These are phyloP conservation scores for Zalaria obscura DNA, from an alignment of 2,329 filamentous ascomycete species.

Conservation along the genomic window DNA sequence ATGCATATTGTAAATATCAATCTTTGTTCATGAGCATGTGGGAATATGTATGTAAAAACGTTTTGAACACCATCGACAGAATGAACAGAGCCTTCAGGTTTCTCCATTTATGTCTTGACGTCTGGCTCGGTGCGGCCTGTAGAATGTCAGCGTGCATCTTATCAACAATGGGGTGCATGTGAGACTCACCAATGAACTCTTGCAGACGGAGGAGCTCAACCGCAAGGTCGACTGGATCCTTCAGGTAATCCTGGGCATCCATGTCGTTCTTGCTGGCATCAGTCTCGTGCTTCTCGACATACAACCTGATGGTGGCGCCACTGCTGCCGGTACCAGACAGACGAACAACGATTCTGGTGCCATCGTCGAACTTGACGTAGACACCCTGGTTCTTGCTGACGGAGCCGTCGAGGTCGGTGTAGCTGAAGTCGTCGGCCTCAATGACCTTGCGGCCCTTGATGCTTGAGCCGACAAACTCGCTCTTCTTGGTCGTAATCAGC, in stretches of 20 bases:
- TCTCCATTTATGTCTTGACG: conserved; percentile 66
- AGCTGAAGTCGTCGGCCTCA: conserved; percentile 91
- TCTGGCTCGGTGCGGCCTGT: conserved; percentile 70
- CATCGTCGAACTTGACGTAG: conserved; percentile 86
- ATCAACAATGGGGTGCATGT: too few relatives aligned
- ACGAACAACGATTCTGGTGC: conserved; percentile 87
- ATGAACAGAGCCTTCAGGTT: not conserved
- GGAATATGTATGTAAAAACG: too few relatives aligned
- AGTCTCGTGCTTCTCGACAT: conserved; percentile 88
- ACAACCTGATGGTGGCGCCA: conserved; percentile 89
- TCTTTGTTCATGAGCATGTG: too few relatives aligned
- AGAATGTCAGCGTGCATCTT: too few relatives aligned
- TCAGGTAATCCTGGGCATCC: conserved; percentile 87
- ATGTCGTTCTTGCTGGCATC: conserved; percentile 64
- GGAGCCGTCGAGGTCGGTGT: conserved; percentile 96
- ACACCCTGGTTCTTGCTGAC: conserved; percentile 93
- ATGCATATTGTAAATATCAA: too few relatives aligned
- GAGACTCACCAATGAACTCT: conserved; percentile 54
- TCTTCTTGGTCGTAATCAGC: conserved; percentile 54
- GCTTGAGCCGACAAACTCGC: conserved; percentile 70
- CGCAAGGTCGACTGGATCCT: conserved; percentile 76
- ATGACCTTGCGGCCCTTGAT: conserved; percentile 71
- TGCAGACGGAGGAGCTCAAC: conserved; percentile 81
- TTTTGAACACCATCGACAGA: too few relatives aligned
- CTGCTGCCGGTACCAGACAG: conserved; percentile 90